Base-by-base conservation (phyloP, 1,284 basidiomycete species). In the Nidula niveotomentosa region DNA sequence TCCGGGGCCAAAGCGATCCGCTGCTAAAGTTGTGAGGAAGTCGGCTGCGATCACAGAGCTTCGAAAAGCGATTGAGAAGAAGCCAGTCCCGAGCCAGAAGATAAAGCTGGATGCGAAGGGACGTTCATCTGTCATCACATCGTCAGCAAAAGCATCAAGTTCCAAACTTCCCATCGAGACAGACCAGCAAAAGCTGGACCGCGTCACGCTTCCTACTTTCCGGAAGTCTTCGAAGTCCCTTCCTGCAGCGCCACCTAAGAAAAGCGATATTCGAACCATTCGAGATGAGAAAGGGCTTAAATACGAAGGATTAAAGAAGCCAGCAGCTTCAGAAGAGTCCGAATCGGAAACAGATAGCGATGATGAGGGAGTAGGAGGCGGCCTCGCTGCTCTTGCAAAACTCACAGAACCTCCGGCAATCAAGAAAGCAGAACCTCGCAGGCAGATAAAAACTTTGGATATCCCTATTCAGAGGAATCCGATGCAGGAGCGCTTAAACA, bases 361-460 rank as follows among this genome's bases (percentile, higher is more conserved):
- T 9, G 80, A 79, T 8, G 79, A 78, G 7, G 66, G 65, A 1
- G 59, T 67, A 10, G 66, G 66, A 53, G 69, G 69, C 43, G 86
- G 84, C 8, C 69, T 94, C 54, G 83, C 78, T 0, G 76, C 80
- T 1, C 78, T 96, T 49, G 79, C 80, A 2, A 82, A 84, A 57
- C 69, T 88, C 54, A 86, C 90, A 60, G 83, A 83, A 56, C 79
- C 83, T 0, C 84, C 84, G 1, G 80, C 78, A 56, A 74, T 79
- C 56, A 81, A 76, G 63, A 88, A 81, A 67, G 78, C 74, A 23
- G 65, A 69, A 8, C 83, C 85, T 62, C 83, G 84, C 33, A 81
- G 92, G 36, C 83, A 86, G 62, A 82, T 94, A 62, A 89, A 88
- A 71, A 75, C 88, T 45, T 67, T 94, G 47, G 87, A 90, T 48